Percentiles rank a stretch among this genome's conserved stretches.
Conservation (phyloP, 139 green algal species). For the Chlorella vulgaris region DNA sequence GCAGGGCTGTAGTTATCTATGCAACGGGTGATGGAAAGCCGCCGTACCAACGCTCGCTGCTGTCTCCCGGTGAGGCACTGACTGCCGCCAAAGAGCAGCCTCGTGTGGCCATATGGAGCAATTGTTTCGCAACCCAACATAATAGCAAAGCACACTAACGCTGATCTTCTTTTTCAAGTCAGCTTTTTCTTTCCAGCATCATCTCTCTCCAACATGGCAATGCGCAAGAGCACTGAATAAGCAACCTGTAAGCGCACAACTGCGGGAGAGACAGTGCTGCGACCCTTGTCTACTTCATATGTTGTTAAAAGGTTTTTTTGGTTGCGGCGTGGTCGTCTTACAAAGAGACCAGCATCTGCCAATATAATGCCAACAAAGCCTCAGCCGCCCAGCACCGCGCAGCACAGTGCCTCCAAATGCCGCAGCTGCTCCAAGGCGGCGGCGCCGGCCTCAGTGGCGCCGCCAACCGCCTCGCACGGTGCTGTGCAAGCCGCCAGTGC, state of each 20-base stretch:
- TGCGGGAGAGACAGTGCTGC: not conserved
- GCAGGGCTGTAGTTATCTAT: too few species aligned
- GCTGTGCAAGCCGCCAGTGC: conserved; percentile 8
- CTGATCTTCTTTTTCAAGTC: too few species aligned
- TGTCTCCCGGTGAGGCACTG: too few species aligned
- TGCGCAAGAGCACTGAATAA: not conserved
- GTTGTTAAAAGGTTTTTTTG: too few species aligned
- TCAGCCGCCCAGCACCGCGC: not conserved
- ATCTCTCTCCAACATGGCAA: too few species aligned
- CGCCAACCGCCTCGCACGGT: not conserved
- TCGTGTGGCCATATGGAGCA: too few species aligned
- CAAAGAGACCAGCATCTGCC: not conserved
- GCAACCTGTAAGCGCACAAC: not conserved
- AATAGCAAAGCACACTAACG: too few species aligned
- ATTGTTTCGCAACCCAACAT: too few species aligned
- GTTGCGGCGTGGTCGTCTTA: not conserved
- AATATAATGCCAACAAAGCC: not conserved
- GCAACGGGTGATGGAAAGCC: too few species aligned
- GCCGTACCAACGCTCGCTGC: too few species aligned
- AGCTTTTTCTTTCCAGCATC: too few species aligned
- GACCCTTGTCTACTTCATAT: not conserved
- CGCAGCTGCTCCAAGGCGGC: not conserved
- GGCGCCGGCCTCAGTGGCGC: not conserved
- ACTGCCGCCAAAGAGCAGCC: too few species aligned
- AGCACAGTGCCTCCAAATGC: not conserved